Evolutionary conservation across 805 yeast species (phyloP), one percentile per base, ranked within the genome.

Genomic region (Tetrapisispora arboricola): DNA sequence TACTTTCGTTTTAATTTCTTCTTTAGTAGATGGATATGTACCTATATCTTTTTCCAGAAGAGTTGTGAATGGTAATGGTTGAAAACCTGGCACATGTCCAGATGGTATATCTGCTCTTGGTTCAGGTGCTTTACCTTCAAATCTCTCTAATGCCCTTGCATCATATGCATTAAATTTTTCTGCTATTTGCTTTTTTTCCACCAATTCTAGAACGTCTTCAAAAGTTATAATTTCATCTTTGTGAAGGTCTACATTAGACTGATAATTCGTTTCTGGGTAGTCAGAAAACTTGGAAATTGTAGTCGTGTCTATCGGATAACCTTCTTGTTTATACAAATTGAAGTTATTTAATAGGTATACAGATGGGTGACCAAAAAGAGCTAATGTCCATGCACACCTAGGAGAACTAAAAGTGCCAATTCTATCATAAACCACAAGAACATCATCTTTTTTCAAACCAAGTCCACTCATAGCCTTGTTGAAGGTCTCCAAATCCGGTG

Each of bases 321-420:
- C 73, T 6, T 55, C 59, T 9, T 55, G 46, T 46, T 71, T 65
- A 58, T 80, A 84, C 18, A 52, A 54, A 12, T 66, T 71, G 49
- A 67, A 90, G 46, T 83, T 83, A 64, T 92, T 82, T 47, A 90
- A 70, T 36, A 90, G 55, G 47, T 67, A 71, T 19, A 87, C 81
- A 27, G 75, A 62, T 38, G 75, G 63, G 58, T 88, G 96, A 7
- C 90, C 90, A 58, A 83, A 85, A 1, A 82, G 66, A 28, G 78
- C 71, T 52, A 92, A 72, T 50, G 88, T 85, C 96, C 96, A 92
- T 0, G 87, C 88, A 15, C 84, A 94, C 49, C 98, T 72, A 29
- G 96, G 95, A 2, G 88, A 77, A 32, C 94, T 79, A 59, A 90
- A 86, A 47, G 83, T 78, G 2, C 95, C 95, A 37, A 73, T 71